Base-by-base conservation (phyloP, 306 rosid genomes). In the Cajanus cajan region DNA sequence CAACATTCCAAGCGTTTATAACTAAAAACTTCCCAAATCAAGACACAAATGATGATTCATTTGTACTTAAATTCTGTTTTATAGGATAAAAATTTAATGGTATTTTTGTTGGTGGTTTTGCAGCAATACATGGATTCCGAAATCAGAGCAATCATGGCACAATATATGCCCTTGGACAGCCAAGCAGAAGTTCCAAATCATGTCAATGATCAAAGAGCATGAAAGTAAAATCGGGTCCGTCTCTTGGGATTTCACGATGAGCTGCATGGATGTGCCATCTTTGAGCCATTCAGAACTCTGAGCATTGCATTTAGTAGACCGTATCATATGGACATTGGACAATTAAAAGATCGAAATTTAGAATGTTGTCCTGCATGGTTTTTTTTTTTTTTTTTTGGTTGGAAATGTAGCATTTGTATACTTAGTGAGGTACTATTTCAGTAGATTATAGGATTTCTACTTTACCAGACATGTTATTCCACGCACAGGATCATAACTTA, bases 81-180 rank as follows among this genome's bases (percentile, higher is more conserved):
- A 62, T 47, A 63, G 62, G 51, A 37, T 66, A 64, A 33, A 36
- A 40, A 58, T 50, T 39, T 57, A 48, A 15, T 31, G 41, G 43
- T 24, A 14, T 31, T 85, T 66, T 43, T 16, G 19, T 44, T 80
- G 73, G 74, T 85, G 78, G 65, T 81, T 82, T 78, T 90, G 91
- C 97, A 93, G 98, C 87, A 90, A 62, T 93, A 93, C 86, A 93
- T 93, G 98, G 98, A 93, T 83, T 93, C 97, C 4, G 98, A 93
- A 86, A 91, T 93, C 83, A 88, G 97, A 84, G 98, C 98, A 67
- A 93, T 93, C 81, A 93, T 93, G 98, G 96, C 97, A 59, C 98
- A 93, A 74, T 93, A 93, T 79, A 93, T 93, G 98, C 98, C 98
- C 58, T 87, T 93, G 76, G 98, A 93, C 86, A 91, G 93, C 89